Base-by-base conservation (phyloP, 805 yeast species). In the Saturnispora quitensis region DNA sequence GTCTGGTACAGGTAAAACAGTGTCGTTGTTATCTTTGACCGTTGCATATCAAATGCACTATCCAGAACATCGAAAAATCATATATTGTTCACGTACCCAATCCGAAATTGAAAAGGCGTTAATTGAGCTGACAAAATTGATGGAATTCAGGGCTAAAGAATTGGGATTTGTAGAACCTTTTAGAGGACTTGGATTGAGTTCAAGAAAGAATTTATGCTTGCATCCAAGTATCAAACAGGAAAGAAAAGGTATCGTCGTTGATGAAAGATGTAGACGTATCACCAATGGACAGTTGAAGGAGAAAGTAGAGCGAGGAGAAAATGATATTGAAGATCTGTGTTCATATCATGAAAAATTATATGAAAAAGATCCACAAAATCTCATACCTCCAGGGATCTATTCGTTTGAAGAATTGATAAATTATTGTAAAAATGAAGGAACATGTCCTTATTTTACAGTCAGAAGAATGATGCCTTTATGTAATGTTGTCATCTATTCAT, bases 51-150 rank as follows among this genome's bases (percentile, higher is more conserved):
- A 93, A 66, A 82, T 88, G 87, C 73, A 68, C 63, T 90, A 91
- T 65, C 95, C 97, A 9, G 97, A 91, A 62, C 96, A 89, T 63
- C 72, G 96, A 17, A 93, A 91, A 73, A 82, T 93, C 58, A 88
- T 93, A 6, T 93, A 93, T 69, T 93, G 99, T 68, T 93, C 99
- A 5, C 98, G 99, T 76, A 93, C 99, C 34, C 93, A 93, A 98
- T 88, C 97, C 10, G 99, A 93, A 71, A 93, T 93, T 65, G 99
- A 93, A 70, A 93, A 93, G 69, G 97, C 99, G 0, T 71, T 93
- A 63, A 88, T 91, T 7, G 99, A 93, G 71, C 74, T 93, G 72
- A 82, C 86, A 55, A 81, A 80, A 51, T 74, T 93, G 60, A 93
- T 93, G 98, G 87, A 81, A 51, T 93, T 77, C 64, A 76, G 99